Conservation (phyloP, 257 asterid species). For the Solanum megistacrolobum region DNA sequence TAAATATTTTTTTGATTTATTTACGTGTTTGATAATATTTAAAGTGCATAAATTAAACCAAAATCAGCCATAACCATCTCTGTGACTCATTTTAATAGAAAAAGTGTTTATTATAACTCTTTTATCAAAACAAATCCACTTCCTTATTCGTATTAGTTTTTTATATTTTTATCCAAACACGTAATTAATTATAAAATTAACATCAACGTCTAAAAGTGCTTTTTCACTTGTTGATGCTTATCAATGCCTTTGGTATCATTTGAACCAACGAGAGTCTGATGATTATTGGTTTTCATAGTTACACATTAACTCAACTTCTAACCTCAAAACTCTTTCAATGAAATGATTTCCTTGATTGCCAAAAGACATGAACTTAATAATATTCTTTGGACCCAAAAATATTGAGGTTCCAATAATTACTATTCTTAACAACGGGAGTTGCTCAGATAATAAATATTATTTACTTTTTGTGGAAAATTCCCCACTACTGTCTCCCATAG, state of each 20-base stretch:
- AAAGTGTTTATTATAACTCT: background rate
- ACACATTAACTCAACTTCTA: background rate
- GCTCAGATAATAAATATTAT: too few species aligned
- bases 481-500: background rate
- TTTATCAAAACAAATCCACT: background rate
- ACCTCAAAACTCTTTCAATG: too few species aligned
- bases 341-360: too few species aligned
- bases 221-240: background rate
- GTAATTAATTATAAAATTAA: background rate
- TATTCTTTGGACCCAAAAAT: background rate
- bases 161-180: background rate
- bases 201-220: background rate
- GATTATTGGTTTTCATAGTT: background rate
- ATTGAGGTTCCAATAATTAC: background rate
- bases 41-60: background rate
- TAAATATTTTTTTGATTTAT: too few species aligned
- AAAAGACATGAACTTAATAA: background rate
- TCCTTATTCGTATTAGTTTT: background rate
- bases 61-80: background rate
- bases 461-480: background rate
- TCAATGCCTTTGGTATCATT: background rate
- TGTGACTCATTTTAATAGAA: background rate
- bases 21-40: too few species aligned
- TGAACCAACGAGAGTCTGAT: background rate
- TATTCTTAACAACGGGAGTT: background rate